A percentile compares a stretch with the other conserved stretches of the same genome.
These are phyloP conservation scores for Globisporangium nunn DNA, from an alignment of 352 stramenopile genomes.

Conservation along the genomic window DNA sequence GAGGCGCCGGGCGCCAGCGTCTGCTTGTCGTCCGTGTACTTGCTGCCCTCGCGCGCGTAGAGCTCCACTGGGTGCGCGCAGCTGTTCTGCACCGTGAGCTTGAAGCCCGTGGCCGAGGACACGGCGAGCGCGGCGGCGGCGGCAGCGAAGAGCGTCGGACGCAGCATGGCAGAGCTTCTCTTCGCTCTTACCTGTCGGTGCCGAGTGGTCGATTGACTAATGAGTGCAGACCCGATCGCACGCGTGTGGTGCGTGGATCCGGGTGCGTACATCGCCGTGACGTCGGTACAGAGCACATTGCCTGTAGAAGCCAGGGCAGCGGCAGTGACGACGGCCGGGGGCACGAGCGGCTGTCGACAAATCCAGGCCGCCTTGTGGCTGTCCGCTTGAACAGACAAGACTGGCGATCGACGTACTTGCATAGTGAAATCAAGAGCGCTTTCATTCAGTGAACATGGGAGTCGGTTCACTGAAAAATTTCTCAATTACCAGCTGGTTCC, in stretches of 20 bases:
- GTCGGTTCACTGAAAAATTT: too few species aligned
- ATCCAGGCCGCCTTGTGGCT: background rate
- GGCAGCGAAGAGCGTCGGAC: conserved; percentile 14
- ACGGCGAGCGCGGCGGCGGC: conserved; percentile 16
- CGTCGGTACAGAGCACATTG: too few species aligned
- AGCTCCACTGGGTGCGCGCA: conserved; percentile 50
- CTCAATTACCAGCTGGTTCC: too few species aligned
- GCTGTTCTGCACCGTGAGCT: conserved; percentile 55
- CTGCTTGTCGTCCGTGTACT: conserved; percentile 40
- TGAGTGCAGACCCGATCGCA: background rate
- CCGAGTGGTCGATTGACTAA: conserved; percentile 1
- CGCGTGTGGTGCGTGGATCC: too few species aligned
- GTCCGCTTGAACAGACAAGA: background rate
- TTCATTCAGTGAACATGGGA: too few species aligned
- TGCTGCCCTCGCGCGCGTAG: conserved; percentile 38
- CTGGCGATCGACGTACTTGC: too few species aligned
- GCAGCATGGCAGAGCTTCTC: background rate
- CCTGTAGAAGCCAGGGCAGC: background rate
- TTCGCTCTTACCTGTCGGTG: background rate
- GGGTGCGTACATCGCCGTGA: too few species aligned
- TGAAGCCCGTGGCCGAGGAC: conserved; percentile 25
- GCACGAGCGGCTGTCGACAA: background rate
- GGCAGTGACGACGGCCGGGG: background rate
- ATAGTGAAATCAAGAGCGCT: background rate
- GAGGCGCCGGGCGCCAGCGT: conserved; percentile 32